phyloP scores from a whole-genome alignment of 2,329 filamentous ascomycete genomes.

The Talaromyces sp. region DNA sequence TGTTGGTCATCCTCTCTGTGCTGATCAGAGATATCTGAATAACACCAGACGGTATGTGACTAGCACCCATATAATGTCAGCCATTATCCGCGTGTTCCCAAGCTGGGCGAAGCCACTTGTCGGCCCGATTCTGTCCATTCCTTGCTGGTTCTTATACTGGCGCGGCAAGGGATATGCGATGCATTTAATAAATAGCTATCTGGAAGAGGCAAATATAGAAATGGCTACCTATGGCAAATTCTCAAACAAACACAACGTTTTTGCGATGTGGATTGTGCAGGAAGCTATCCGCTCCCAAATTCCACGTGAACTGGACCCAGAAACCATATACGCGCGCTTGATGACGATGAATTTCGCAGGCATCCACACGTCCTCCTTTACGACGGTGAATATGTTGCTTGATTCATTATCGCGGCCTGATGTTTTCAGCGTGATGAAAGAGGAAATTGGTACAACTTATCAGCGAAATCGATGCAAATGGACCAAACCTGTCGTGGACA shows the following conservation, averaged over 20 bases:
- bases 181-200: background rate
- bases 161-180: background rate
- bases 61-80: background rate
- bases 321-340: background rate
- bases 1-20: background rate
- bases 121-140: background rate
- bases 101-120: background rate
- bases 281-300: background rate
- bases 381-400: background rate
- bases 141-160: background rate
- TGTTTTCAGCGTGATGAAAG: background rate
- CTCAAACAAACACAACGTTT: background rate
- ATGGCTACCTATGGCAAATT: background rate
- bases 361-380: background rate
- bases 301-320: background rate
- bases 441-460: background rate
- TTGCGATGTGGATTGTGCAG: background rate
- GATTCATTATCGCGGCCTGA: background rate
- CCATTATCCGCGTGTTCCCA: background rate
- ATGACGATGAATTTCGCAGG: background rate
- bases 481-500: background rate
- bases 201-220: background rate
- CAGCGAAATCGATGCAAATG: no score
- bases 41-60: background rate
- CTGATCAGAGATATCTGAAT: background rate